A percentile compares a stretch with the other conserved stretches of the same genome.
These are phyloP conservation scores for Phytophthora ramorum DNA, from an alignment of 352 stramenopile species.

Conservation along the genomic window DNA sequence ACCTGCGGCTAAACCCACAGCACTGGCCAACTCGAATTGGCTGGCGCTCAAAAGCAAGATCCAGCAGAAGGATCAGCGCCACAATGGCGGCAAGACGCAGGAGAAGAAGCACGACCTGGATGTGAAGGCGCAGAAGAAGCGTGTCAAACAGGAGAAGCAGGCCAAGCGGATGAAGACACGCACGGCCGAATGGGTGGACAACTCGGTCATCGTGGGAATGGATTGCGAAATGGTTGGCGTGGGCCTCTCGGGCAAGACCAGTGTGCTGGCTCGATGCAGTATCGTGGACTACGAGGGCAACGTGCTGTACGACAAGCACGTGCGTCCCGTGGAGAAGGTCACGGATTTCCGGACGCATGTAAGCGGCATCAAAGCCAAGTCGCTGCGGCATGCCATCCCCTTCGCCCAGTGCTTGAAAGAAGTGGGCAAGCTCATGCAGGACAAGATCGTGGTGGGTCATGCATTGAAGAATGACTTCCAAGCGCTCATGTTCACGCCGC, in stretches of 20 bases:
- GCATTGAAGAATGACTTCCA: slow-evolving; percentile 90
- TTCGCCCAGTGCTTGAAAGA: slow-evolving; percentile 87
- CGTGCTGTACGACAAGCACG: slow-evolving; percentile 86
- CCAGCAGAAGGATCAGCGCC: slow-evolving; percentile 39
- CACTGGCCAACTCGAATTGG: slow-evolving; percentile 73
- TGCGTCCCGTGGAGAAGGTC: slow-evolving; percentile 84
- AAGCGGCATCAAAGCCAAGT: slow-evolving; percentile 79
- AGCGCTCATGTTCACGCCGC: slow-evolving; percentile 86
- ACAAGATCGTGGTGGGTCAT: slow-evolving; percentile 86
- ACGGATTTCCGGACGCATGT: slow-evolving; percentile 90
- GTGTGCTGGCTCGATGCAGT: slow-evolving; percentile 86
- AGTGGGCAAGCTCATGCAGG: slow-evolving; percentile 79
- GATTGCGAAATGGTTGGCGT: slow-evolving; percentile 92
- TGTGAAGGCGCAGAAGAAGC: slow-evolving; percentile 47
- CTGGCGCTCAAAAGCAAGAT: slow-evolving; percentile 80
- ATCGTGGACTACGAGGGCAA: slow-evolving; percentile 87
- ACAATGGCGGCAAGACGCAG: slow-evolving; percentile 22
- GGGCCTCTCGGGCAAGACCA: slow-evolving; percentile 75
- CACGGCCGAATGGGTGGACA: slow-evolving; percentile 82
- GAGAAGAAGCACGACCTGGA: slow-evolving; percentile 48
- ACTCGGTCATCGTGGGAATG: slow-evolving; percentile 79
- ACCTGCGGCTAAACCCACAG: slow-evolving; percentile 18
- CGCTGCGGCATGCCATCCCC: slow-evolving; percentile 75
- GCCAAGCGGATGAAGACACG: slow-evolving; percentile 55
- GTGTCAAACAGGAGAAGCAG: slow-evolving; percentile 57